Evolutionary conservation across 371 early-diverging fungal genomes (phyloP), one percentile per base, ranked within the genome.

Genomic region (Sporodiniella umbellata): DNA sequence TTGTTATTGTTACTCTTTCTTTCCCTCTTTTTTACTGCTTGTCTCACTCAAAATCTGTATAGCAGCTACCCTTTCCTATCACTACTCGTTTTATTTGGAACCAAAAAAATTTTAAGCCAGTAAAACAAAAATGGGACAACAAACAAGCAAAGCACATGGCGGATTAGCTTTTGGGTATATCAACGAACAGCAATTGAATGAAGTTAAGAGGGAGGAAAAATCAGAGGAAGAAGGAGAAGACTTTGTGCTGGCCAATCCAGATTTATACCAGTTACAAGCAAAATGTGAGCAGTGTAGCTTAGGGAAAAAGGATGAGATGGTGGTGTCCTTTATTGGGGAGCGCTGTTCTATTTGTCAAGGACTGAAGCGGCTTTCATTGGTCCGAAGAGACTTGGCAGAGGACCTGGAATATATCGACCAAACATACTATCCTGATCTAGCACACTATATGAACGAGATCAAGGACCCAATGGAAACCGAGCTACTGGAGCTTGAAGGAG

Each of bases 381-480:
- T 63, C 11, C 19, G 42, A 46, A 63, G 45, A 43, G 54, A 58
- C 28, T 51, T 63, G 25, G 54, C 42, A 42, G 55, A 66, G 3
- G 66, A 66, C 39, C 38, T 66, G 21, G 55, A 61, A 22, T 66
- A 66, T 31, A 55, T 66, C 18, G 66, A 66, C 30, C 55, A 66
- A 30, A 66, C 58, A 1, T 66, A 66, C 21, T 66, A 66, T 10
- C 58, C 66, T 1, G 58, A 57, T 38, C 24, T 66, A 11, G 39
- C 51, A 11, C 66, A 61, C 39, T 66, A 60, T 26, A 45, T 40
- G 25, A 33, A 17, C 5, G 30, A 31, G 3, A 28, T 21, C 30
- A 44, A 30, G 2, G 56, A 62, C 35, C 30, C 45, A 0, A 54
- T 58, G 51, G 63, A 63, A 37, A 35, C 43, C 14, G 63, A 63